Conservation (phyloP, 768 basidiomycete genomes). For the Kwoniella sp. region DNA sequence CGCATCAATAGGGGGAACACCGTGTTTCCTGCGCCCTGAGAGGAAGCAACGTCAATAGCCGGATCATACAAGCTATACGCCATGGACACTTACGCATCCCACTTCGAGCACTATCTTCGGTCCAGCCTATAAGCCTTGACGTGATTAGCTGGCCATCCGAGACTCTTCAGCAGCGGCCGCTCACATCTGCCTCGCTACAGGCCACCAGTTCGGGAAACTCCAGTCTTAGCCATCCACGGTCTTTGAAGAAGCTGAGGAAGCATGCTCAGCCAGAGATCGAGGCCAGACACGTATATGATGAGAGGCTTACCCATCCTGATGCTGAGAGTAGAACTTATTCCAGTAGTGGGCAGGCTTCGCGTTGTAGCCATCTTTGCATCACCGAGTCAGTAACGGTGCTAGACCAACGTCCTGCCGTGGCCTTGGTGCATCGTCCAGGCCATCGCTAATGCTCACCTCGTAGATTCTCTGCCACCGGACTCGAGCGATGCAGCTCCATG, state of each 20-base stretch:
- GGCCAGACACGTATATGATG: neutral
- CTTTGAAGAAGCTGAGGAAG: constrained; percentile 80
- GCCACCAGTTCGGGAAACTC: constrained; percentile 86
- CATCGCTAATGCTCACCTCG: too few relatives aligned
- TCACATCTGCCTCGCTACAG: constrained; percentile 64
- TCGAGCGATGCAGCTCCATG: constrained; percentile 63
- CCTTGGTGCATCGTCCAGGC: too few relatives aligned
- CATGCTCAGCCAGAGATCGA: neutral
- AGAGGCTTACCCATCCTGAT: constrained; percentile 51
- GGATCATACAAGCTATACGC: too few relatives aligned
- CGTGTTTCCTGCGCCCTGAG: constrained; percentile 87
- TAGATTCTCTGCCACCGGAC: constrained; percentile 71
- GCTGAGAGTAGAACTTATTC: constrained; percentile 89
- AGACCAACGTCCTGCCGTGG: too few relatives aligned
- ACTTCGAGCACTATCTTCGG: constrained; percentile 73
- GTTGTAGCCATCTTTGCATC: constrained; percentile 41
- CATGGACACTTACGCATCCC: constrained; percentile 62
- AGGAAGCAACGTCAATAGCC: too few relatives aligned
- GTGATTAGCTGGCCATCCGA: neutral
- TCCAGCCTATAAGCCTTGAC: constrained; percentile 64
- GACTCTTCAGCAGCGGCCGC: constrained; percentile 11
- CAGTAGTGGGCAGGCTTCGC: constrained; percentile 54
- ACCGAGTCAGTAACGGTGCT: too few relatives aligned
- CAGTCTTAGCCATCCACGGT: constrained; percentile 91
- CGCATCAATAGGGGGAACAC: constrained; percentile 79